Percentiles rank a stretch among this genome's conserved stretches.
Conservation (phyloP, 2,329 filamentous ascomycete genomes). For the Alternaria arborescens region DNA sequence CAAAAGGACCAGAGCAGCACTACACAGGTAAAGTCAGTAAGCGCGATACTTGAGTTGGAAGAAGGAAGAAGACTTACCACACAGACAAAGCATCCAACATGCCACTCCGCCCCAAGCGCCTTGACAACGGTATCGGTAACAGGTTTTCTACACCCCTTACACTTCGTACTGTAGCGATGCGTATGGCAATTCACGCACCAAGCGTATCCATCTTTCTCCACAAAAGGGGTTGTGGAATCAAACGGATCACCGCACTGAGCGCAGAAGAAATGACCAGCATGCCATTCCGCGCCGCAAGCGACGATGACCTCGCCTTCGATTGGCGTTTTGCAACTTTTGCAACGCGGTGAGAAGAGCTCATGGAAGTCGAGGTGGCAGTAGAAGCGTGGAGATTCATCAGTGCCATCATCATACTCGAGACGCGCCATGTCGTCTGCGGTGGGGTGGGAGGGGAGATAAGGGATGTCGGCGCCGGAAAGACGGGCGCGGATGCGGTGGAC, state of each 20-base stretch:
- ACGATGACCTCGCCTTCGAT: slow-evolving; percentile 96
- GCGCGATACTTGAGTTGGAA: neutral
- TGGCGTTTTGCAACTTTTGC: slow-evolving; percentile 94
- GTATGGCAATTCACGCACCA: slow-evolving; percentile 97
- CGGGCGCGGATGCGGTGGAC: slow-evolving; percentile 75
- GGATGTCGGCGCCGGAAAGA: slow-evolving; percentile 61
- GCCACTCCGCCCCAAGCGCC: slow-evolving; percentile 92
- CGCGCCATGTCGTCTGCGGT: slow-evolving; percentile 68
- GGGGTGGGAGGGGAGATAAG: slow-evolving; percentile 46
- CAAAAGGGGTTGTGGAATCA: slow-evolving; percentile 75
- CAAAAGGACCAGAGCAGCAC: slow-evolving; percentile 68
- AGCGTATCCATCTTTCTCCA: slow-evolving; percentile 97
- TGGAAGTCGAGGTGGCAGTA: slow-evolving; percentile 99
- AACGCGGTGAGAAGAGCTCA: slow-evolving; percentile 89
- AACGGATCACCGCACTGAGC: slow-evolving; percentile 93
- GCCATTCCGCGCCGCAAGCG: slow-evolving; percentile 94
- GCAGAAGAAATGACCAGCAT: slow-evolving; percentile 98
- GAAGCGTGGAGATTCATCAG: slow-evolving; percentile 76
- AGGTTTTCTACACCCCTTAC: slow-evolving; percentile 81
- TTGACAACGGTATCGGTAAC: slow-evolving; percentile 91
- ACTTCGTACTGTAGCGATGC: slow-evolving; percentile 88
- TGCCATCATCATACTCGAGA: slow-evolving; percentile 67
- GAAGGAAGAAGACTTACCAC: slow-evolving; percentile 53
- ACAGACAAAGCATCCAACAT: slow-evolving; percentile 90
- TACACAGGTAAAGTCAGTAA: slow-evolving; percentile 36